phyloP scores from a whole-genome alignment of 2,329 filamentous ascomycete genomes.

The Diaporthe ampelina region DNA sequence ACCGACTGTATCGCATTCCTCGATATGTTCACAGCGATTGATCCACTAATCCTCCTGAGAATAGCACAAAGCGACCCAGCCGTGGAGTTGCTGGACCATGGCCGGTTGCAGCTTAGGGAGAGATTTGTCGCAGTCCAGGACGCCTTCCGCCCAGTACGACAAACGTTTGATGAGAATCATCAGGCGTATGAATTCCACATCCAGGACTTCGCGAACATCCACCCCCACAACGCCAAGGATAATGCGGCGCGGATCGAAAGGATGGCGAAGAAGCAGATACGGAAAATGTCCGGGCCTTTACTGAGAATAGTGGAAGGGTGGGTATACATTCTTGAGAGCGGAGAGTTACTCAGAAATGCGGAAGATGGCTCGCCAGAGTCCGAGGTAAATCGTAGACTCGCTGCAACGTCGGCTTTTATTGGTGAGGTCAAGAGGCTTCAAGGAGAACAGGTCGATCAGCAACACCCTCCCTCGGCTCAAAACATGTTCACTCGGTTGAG shows the following conservation, averaged over 20 bases:
- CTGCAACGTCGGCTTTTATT: not conserved
- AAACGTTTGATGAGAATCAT: not conserved
- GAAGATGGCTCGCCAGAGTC: not conserved
- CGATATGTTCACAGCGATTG: not conserved
- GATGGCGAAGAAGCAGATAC: constrained; percentile 23
- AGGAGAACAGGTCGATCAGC: not conserved
- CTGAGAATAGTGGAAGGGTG: constrained; percentile 30
- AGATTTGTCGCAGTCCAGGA: constrained; percentile 10
- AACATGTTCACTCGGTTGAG: not conserved
- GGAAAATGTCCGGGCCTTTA: not conserved
- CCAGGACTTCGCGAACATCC: not conserved
- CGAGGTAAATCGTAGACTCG: not conserved
- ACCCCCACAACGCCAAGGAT: not conserved
- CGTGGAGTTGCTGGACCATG: constrained; percentile 4
- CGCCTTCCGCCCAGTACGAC: constrained; percentile 6
- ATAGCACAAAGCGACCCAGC: not conserved
- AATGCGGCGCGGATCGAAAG: constrained; percentile 19
- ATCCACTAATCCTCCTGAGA: not conserved
- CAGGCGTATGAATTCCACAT: not conserved
- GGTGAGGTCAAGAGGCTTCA: not conserved
- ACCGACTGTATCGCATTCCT: constrained; percentile 15
- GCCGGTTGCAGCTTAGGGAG: not conserved
- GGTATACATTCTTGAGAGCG: constrained; percentile 3
- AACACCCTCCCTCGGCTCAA: not conserved
- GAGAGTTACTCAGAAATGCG: constrained; percentile 4